Evolutionary conservation across 768 basidiomycete species (phyloP).

Genomic region (Leccinum longicurvipes): DNA sequence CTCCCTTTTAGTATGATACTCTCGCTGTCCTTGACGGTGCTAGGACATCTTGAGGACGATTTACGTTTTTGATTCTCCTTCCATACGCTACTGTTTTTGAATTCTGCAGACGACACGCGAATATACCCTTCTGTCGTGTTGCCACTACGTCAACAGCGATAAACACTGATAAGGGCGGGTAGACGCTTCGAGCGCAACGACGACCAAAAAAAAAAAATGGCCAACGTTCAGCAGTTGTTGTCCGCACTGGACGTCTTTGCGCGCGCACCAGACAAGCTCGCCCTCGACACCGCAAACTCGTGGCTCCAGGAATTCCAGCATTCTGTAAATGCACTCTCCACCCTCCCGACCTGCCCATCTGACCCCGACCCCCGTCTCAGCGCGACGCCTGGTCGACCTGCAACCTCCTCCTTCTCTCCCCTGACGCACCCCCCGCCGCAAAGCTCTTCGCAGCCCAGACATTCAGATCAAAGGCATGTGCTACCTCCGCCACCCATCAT

Average conservation of each 20-base stretch:
- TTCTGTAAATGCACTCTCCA: conserved; percentile 88
- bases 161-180: conserved; percentile 28
- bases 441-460: conserved; percentile 97
- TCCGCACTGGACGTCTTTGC: conserved; percentile 78
- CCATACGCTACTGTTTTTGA: conserved; percentile 15
- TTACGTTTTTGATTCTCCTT: conserved; percentile 12
- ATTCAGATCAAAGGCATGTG: conserved; percentile 84
- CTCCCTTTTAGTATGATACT: conserved; percentile 47
- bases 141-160: conserved; percentile 33
- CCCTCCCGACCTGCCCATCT: conserved; percentile 62
- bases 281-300: conserved; percentile 83
- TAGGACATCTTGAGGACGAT: conserved; percentile 24
- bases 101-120: conserved; percentile 14
- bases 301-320: conserved; percentile 99
- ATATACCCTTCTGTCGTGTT: conserved; percentile 36
- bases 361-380: conserved; percentile 68
- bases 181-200: conserved; percentile 12
- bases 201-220: conserved; percentile 41
- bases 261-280: conserved; percentile 75
- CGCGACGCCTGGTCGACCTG: conserved; percentile 95
- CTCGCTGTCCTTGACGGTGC: conserved; percentile 36
- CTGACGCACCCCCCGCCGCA: conserved; percentile 73
- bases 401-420: conserved; percentile 82
- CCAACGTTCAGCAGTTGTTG: conserved; percentile 67
- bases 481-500: neutral